Conservation (phyloP, 1,284 basidiomycete species). For the Moniliophthora roreri region DNA sequence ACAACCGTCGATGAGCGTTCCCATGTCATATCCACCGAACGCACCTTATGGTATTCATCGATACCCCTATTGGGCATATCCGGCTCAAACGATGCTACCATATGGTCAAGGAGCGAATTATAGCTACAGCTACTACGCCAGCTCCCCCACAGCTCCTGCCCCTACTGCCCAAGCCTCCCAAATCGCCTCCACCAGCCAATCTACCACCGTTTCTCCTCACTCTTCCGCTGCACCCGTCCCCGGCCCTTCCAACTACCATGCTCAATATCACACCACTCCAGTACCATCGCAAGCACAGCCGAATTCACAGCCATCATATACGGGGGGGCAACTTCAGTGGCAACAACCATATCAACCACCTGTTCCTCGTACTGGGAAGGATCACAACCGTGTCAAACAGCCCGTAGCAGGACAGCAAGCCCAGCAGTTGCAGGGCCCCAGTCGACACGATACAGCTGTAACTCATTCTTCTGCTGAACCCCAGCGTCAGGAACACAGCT, state of each 20-base stretch:
- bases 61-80: background rate
- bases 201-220: background rate
- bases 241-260: background rate
- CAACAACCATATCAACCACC: background rate
- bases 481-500: background rate
- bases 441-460: no score
- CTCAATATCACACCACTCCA: no score
- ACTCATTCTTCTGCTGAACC: background rate
- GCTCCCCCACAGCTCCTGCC: background rate
- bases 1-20: background rate
- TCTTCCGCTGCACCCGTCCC: background rate
- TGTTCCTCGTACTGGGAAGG: no score
- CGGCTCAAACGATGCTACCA: background rate
- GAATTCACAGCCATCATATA: background rate
- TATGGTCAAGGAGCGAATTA: background rate
- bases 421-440: no score
- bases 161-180: background rate
- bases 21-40: background rate
- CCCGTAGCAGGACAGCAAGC: no score
- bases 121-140: background rate
- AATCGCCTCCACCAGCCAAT: background rate
- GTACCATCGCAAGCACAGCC: background rate
- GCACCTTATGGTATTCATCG: background rate
- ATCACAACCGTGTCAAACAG: no score
- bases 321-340: slow-evolving; percentile 1